Conservation (phyloP, 2,329 filamentous ascomycete genomes). For the Grosmannia huntii region DNA sequence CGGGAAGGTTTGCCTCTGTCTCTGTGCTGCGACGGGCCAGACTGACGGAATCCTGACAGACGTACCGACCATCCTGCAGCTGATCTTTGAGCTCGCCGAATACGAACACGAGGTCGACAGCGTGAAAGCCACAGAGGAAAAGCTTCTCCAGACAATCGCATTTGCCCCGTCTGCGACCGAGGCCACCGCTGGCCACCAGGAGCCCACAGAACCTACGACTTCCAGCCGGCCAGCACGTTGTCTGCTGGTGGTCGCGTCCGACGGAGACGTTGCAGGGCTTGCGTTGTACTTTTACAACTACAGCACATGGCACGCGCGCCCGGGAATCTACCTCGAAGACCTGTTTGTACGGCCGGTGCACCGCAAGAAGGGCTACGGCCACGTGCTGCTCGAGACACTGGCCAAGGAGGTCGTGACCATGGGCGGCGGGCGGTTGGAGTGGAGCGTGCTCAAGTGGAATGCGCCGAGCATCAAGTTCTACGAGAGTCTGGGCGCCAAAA, state of each 20-base stretch:
- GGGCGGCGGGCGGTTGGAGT: conserved; percentile 67
- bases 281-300: conserved; percentile 94
- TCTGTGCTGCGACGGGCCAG: not conserved
- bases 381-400: conserved; percentile 57
- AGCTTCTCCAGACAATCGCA: conserved; percentile 62
- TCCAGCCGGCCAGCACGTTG: conserved; percentile 58
- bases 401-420: conserved; percentile 68
- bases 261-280: conserved; percentile 51
- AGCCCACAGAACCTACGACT: conserved; percentile 40
- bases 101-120: conserved; percentile 68
- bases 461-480: conserved; percentile 84
- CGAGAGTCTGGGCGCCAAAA: conserved; percentile 51
- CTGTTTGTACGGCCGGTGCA: conserved; percentile 65
- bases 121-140: conserved; percentile 68
- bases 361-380: conserved; percentile 69
- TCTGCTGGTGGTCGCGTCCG: conserved; percentile 47
- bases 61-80: conserved; percentile 61
- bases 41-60: conserved; percentile 39
- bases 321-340: conserved; percentile 89
- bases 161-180: conserved; percentile 47
- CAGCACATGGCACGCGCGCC: conserved; percentile 77
- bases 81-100: conserved; percentile 76
- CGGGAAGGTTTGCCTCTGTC: conserved; percentile 35
- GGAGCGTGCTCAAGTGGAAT: conserved; percentile 90
- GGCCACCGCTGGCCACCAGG: conserved; percentile 17